Percentiles rank a stretch among this genome's conserved stretches.
These are phyloP conservation scores for Ephemerocybe angulata DNA, from an alignment of 768 basidiomycete genomes.

Conservation along the genomic window DNA sequence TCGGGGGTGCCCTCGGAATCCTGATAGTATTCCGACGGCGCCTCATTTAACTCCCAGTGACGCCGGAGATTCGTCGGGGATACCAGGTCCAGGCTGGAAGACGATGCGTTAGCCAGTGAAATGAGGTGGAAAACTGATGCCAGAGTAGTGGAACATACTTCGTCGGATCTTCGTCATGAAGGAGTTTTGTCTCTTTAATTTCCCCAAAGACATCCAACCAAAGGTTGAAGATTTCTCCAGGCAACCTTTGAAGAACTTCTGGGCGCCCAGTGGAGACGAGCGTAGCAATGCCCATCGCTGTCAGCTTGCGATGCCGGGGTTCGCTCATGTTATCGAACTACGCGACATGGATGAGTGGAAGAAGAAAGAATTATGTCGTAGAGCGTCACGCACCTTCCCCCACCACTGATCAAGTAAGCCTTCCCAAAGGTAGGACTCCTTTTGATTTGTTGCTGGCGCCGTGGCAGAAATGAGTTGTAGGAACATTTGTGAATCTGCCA, in stretches of 20 bases:
- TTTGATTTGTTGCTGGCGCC: slow-evolving; percentile 41
- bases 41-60: slow-evolving; percentile 68
- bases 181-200: slow-evolving; percentile 63
- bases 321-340: slow-evolving; percentile 93
- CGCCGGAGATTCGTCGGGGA: slow-evolving; percentile 46
- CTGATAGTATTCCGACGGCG: slow-evolving; percentile 56
- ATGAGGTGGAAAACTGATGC: not conserved
- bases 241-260: slow-evolving; percentile 68
- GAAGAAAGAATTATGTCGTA: not conserved
- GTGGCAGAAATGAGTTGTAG: slow-evolving; percentile 65
- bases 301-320: slow-evolving; percentile 76
- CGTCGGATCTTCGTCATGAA: slow-evolving; percentile 21
- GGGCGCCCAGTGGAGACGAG: slow-evolving; percentile 72
- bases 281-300: slow-evolving; percentile 76
- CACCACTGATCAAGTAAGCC: slow-evolving; percentile 77
- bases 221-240: slow-evolving; percentile 75
- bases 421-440: slow-evolving; percentile 60
- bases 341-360: not conserved
- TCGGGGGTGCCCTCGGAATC: slow-evolving; percentile 71
- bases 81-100: slow-evolving; percentile 17
- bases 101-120: no score
- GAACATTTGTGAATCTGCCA: slow-evolving; percentile 67
- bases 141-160: not conserved
- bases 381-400: slow-evolving; percentile 54
- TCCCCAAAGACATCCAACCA: slow-evolving; percentile 91